Evolutionary conservation across 2,329 filamentous ascomycete genomes (phyloP).

Genomic region (Venturia pyrina): DNA sequence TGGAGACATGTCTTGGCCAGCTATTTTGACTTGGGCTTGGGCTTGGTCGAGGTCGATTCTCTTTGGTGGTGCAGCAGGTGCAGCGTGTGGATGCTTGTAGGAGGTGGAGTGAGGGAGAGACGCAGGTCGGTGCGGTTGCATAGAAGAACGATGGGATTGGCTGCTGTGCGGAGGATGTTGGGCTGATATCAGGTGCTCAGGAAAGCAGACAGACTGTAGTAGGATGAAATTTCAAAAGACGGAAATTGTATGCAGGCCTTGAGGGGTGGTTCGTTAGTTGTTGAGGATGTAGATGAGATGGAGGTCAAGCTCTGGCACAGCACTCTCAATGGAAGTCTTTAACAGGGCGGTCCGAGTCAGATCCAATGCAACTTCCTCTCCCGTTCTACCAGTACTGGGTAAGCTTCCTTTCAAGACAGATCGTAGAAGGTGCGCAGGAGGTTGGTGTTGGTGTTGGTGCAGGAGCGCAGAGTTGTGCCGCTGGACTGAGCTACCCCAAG

Average conservation of each 20-base stretch:
- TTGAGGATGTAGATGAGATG: background rate
- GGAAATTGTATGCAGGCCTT: background rate
- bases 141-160: background rate
- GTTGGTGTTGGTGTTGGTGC: background rate
- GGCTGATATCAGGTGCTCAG: background rate
- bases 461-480: background rate
- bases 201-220: background rate
- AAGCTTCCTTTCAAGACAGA: background rate
- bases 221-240: background rate
- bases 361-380: background rate
- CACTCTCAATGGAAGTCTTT: background rate
- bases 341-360: background rate
- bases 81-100: background rate
- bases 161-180: background rate
- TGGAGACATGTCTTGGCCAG: background rate
- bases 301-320: background rate
- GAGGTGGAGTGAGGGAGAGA: constrained; percentile 1
- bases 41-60: background rate
- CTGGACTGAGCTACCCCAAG: background rate
- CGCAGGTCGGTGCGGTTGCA: background rate
- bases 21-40: background rate
- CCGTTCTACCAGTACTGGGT: background rate
- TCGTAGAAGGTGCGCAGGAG: background rate
- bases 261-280: background rate
- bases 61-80: background rate